A percentile compares a stretch with the other conserved stretches of the same genome.
phyloP scores from a whole-genome alignment of 345 rosid genomes.

The Passiflora organensis region DNA sequence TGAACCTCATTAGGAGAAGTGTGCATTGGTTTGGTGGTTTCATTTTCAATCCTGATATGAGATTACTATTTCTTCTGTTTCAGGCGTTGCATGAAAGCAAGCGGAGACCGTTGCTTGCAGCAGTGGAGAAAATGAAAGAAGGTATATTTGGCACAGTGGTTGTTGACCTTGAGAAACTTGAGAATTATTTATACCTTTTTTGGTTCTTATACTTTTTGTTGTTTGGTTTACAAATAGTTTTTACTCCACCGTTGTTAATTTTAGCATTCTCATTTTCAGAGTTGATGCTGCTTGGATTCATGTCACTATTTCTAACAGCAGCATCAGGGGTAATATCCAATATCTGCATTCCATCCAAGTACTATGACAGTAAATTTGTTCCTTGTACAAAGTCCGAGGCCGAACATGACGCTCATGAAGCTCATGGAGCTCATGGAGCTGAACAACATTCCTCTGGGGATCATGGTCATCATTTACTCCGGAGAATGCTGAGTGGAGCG shows the following conservation, averaged over 20 bases:
- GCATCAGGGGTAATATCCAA: constrained; percentile 73
- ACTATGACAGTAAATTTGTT: constrained; percentile 62
- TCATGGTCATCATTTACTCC: constrained; percentile 38
- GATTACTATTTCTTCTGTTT: constrained; percentile 16
- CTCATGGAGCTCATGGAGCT: constrained; percentile 35
- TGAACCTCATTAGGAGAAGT: no score
- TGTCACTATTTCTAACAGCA: constrained; percentile 88
- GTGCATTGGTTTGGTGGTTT: no score
- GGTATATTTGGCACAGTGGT: no score
- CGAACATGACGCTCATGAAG: no score
- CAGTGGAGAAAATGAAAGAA: constrained; percentile 93
- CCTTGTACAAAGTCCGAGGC: constrained; percentile 72
- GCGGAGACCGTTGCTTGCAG: constrained; percentile 71
- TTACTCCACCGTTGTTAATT: neutral
- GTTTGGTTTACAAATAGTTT: neutral
- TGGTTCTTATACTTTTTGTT: neutral
- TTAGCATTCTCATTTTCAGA: constrained; percentile 38
- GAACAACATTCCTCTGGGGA: constrained; percentile 43
- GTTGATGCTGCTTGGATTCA: constrained; percentile 97
- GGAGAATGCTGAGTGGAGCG: constrained; percentile 51
- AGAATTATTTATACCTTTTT: neutral
- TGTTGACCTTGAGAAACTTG: no score
- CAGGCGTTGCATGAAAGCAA: constrained; percentile 80
- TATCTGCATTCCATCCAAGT: constrained; percentile 82
- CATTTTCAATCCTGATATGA: no score